Percentiles rank a stretch among this genome's conserved stretches.
Evolutionary conservation across 2,329 filamentous ascomycete genomes (phyloP).

Genomic region (Aureobasidium sp.): DNA sequence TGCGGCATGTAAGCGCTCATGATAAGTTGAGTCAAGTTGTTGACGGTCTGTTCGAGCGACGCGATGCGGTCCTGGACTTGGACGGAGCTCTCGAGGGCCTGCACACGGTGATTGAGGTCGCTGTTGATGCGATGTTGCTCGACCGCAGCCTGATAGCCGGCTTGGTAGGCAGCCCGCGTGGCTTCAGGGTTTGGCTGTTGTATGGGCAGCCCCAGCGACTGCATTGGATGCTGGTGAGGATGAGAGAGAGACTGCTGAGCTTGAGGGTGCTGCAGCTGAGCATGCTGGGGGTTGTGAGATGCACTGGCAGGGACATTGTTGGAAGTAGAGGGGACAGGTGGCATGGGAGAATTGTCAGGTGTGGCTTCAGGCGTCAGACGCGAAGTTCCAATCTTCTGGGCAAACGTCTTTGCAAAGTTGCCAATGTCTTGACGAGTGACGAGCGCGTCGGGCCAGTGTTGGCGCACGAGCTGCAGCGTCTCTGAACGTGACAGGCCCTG

Average conservation of each 20-base stretch:
- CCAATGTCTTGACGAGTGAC: slow-evolving; percentile 14
- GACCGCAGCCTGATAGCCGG: slow-evolving; percentile 12
- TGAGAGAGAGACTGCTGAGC: background rate
- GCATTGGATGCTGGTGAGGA: background rate
- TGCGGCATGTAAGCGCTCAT: slow-evolving; percentile 14
- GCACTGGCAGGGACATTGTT: background rate
- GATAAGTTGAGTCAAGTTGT: slow-evolving; percentile 13
- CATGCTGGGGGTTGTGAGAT: background rate
- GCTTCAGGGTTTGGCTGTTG: background rate
- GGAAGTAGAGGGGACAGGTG: background rate
- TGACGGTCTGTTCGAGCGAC: slow-evolving; percentile 7
- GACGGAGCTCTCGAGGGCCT: background rate
- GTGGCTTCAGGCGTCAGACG: slow-evolving; percentile 3
- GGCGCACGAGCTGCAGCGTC: slow-evolving; percentile 8
- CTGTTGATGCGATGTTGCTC: slow-evolving; percentile 14
- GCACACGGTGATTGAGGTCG: slow-evolving; percentile 6
- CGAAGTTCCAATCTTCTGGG: background rate
- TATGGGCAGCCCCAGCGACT: background rate
- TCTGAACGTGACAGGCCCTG: slow-evolving; percentile 9
- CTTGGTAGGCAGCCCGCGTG: slow-evolving; percentile 10
- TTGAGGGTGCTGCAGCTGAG: background rate
- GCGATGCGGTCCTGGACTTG: slow-evolving; percentile 11
- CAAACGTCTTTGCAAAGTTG: slow-evolving; percentile 14
- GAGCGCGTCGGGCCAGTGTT: slow-evolving; percentile 6
- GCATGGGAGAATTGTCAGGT: background rate